Evolutionary conservation across 495 filamentous ascomycete species (phyloP).

Genomic region (Podospora australis): DNA sequence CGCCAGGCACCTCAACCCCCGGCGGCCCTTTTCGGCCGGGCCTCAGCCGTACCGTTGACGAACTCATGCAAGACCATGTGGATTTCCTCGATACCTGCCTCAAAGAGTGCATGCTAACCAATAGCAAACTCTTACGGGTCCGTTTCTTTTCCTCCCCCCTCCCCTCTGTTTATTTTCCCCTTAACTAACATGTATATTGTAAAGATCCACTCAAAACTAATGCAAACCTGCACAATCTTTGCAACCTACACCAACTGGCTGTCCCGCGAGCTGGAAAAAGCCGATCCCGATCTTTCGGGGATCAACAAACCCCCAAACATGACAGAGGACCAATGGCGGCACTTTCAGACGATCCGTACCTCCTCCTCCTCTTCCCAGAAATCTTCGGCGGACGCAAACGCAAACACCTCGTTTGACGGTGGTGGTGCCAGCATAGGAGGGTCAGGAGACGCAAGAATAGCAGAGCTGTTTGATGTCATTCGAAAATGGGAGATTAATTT

Average conservation of each 20-base stretch:
- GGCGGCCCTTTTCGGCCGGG: constrained; percentile 10
- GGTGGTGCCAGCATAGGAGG: neutral
- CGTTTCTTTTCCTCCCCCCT: constrained; percentile 13
- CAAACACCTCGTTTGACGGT: neutral
- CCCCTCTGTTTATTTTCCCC: neutral
- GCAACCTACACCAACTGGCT: constrained; percentile 78
- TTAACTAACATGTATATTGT: neutral
- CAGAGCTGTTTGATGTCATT: constrained; percentile 76
- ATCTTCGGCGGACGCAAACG: neutral
- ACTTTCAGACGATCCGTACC: constrained; percentile 37
- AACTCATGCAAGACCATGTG: constrained; percentile 98
- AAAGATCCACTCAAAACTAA: constrained; percentile 91
- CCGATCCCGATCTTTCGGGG: constrained; percentile 65
- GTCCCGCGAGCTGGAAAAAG: constrained; percentile 67
- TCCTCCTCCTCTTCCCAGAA: constrained; percentile 28
- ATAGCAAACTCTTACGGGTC: constrained; percentile 87
- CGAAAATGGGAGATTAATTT: constrained; percentile 90
- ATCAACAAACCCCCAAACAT: constrained; percentile 45
- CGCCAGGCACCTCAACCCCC: neutral
- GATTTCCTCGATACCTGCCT: constrained; percentile 96
- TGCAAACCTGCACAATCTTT: constrained; percentile 88
- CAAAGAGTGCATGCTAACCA: constrained; percentile 98
- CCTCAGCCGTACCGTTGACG: constrained; percentile 82
- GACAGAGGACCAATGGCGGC: constrained; percentile 47
- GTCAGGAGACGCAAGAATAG: constrained; percentile 41